Evolutionary conservation across 108 stramenopile species (phyloP), one percentile per base, ranked within the genome.

Genomic region (Thalassiosira profunda): DNA sequence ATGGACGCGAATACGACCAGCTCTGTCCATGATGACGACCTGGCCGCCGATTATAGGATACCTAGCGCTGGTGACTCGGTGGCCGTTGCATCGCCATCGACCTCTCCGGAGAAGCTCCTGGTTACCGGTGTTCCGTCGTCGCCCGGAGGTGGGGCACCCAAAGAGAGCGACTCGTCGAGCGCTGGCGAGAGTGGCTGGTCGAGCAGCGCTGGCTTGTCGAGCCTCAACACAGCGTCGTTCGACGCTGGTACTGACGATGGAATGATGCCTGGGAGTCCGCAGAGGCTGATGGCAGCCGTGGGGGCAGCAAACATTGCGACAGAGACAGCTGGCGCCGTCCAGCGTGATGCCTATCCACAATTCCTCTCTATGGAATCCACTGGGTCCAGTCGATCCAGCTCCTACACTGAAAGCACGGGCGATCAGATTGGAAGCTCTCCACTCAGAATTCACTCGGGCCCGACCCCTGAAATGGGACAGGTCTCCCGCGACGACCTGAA

Each of bases 401-500:
- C n/a, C n/a, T n/a, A n/a, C n/a, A n/a, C n/a, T n/a, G n/a, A 29
- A 11, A 52, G 51, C 33, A 38, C 35, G 38, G 49, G 54, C 43
- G 59, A 24, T 20, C 41, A n/a, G 31, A 28, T 51, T 41, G 10
- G 25, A 33, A 55, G 23, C 21, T 25, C 37, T 20, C 25, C 62
- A 3, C 34, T 63, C 17, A 47, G 45, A 35, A 33, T 20, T 20
- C 34, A 36, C 31, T 69, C 68, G 3, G 11, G 34, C 31, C 68
- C 42, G 17, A 30, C 25, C 56, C 30, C 44, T 24, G 46, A 18
- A 17, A 26, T 47, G 20, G 47, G 59, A 21, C 17, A 65, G 12
- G 83, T 80, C 10, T 66, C 74, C 31, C 69, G 84, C 11, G 72
- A 77, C 1, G 88, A 94, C 42, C 76, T 94, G 8, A 87, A 91